Base-by-base conservation (phyloP, 768 basidiomycete genomes). In the Symmetrospora coprosmae region DNA sequence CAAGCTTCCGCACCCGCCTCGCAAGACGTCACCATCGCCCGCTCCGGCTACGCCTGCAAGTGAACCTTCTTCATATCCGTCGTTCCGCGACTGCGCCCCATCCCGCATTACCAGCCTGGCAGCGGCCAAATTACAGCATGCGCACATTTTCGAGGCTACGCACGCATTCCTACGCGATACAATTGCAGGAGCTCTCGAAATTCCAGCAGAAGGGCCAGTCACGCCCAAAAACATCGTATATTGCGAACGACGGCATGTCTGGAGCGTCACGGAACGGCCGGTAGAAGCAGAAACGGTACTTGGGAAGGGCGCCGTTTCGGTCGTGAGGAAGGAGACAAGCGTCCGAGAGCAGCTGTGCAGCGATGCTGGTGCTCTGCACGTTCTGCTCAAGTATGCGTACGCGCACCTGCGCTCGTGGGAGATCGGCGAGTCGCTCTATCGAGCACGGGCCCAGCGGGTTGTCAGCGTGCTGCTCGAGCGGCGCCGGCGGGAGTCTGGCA, bases 301-400 rank as follows among this genome's bases (percentile, higher is more conserved):
- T n/a, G n/a, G n/a, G n/a, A n/a, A n/a, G n/a, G n/a, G n/a, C n/a
- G n/a, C n/a, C n/a, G n/a, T n/a, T n/a, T n/a, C n/a, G n/a, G n/a
- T n/a, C 41, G 7, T n/a, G 6, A 21, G 38, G 38, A 13, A 13
- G 19, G 38, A 13, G 13, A 13, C 19, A 13, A 39, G 38, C 38
- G 13, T 14, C 33, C 45, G 33, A 47, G n/a, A 25, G 27, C 33
- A 47, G n/a, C n/a, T 47, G 14, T 47, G 27, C 19, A 4, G 45
- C 14, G 45, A 47, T 25, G 4, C 33, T 11, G 27, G 33, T 28
- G 27, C 45, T 47, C 45, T 47, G 4, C 13, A 11, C 21, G 45
- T 47, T 19, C 33, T 47, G 21, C 45, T 47, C 21, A 47, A 47
- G n/a, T 47, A 47, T 47, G 45, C 45, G 19, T 47, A 47, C 33